Base-by-base conservation (phyloP, 768 basidiomycete species). In the Mycena epipterygia region DNA sequence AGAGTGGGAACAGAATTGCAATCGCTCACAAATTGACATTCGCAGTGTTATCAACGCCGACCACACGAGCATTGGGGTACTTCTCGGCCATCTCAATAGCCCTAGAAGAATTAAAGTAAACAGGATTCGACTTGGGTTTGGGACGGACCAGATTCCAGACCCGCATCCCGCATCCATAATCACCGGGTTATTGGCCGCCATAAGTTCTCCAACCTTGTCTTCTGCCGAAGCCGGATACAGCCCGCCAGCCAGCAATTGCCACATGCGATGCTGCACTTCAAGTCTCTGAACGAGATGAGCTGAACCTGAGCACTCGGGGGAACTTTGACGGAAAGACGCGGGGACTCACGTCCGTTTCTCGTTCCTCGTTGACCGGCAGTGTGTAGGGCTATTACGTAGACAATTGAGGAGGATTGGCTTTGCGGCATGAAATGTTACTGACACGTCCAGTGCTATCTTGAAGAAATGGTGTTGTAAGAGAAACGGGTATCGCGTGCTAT, bases 91-190 rank as follows among this genome's bases (percentile, higher is more conserved):
- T 79, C 51, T 76, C 75, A 48, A 74, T 72, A 9, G 77, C 71
- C 79, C 77, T 79, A 64, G 37, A 25, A 57, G 27, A 44, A 32
- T 32, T 57, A 21, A n/a, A n/a, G n/a, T n/a, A 52, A 13, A n/a
- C 44, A 23, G 19, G 44, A 9, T n/a, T n/a, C 52, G 17, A 23
- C 8, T 16, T 16, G n/a, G n/a, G 27, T 23, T 21, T 29, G 32
- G 21, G 48, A 64, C 74, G n/a, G 55, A 77, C 78, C 79, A 80
- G 52, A 77, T 76, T 27, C 75, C 79, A 25, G 78, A 78, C 13
- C 79, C 78, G 25, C 77, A 79, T 8, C 79, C 79, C 25, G 79
- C 67, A 46, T 80, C 79, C 30, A 79, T 66, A 21, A 80, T 66
- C n/a, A 55, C 55, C 16, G 75, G 59, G 29, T 29, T 49, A 25